Evolutionary conservation across 345 rosid genomes (phyloP).

Genomic region (Alliaria petiolata): DNA sequence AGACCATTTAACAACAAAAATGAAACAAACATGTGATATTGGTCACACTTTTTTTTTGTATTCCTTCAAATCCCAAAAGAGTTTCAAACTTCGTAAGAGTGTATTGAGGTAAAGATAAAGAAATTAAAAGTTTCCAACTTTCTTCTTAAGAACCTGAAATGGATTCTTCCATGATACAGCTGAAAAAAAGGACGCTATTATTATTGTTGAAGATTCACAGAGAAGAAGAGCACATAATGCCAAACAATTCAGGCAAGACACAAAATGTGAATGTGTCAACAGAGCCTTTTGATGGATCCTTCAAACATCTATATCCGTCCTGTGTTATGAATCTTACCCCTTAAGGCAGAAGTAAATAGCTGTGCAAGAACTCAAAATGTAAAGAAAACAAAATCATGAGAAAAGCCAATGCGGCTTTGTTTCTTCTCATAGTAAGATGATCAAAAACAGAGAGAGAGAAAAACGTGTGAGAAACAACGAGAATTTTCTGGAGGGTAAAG

Average conservation of each 20-base stretch:
- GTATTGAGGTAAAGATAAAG: too few relatives aligned
- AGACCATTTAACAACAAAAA: too few relatives aligned
- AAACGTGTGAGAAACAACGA: not conserved
- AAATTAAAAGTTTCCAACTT: too few relatives aligned
- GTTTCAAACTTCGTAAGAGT: too few relatives aligned
- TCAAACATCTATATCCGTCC: not conserved
- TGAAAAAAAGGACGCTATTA: not conserved
- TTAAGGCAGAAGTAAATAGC: not conserved
- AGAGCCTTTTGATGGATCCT: not conserved
- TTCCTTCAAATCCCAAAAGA: too few relatives aligned
- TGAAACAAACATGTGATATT: too few relatives aligned
- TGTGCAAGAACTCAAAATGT: slow-evolving; percentile 11
- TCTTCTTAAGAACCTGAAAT: too few relatives aligned
- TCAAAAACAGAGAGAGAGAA: not conserved
- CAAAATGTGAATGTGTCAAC: not conserved
- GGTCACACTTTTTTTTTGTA: too few relatives aligned
- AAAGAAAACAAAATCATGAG: not conserved
- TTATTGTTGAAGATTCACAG: not conserved
- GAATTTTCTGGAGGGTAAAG: not conserved
- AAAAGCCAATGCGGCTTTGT: slow-evolving; percentile 19
- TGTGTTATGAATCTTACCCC: slow-evolving; percentile 1
- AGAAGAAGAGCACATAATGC: not conserved
- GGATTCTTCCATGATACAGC: not conserved
- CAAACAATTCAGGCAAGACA: not conserved
- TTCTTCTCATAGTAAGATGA: slow-evolving; percentile 11